These are phyloP conservation scores for Podaxis pistillaris DNA, from an alignment of 768 basidiomycete species.

Conservation along the genomic window DNA sequence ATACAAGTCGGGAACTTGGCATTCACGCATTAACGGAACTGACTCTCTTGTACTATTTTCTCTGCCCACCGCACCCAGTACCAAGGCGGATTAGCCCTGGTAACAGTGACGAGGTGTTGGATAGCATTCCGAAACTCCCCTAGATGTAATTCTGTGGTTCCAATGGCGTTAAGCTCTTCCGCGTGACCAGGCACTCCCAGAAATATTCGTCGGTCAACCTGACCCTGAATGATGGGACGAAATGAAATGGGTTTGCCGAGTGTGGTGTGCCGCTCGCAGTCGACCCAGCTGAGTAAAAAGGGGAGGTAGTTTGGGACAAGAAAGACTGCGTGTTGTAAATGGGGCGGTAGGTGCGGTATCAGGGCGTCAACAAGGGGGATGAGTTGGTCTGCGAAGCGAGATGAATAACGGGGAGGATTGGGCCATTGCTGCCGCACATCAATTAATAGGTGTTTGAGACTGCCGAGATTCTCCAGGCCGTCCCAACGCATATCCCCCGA, in stretches of 20 bases:
- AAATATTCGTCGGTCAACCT: neutral
- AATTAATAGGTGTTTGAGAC: neutral
- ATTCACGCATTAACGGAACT: neutral
- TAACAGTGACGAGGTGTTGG: neutral
- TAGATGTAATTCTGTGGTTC: neutral
- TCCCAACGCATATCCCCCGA: neutral
- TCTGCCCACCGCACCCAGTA: neutral
- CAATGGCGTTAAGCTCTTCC: neutral
- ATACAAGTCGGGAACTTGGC: neutral
- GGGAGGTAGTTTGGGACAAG: slow-evolving; percentile 5
- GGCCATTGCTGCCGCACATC: neutral
- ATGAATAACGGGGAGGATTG: neutral
- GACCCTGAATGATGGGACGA: neutral
- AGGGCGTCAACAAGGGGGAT: neutral
- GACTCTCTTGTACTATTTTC: neutral
- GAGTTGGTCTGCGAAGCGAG: neutral
- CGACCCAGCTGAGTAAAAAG: slow-evolving; percentile 4
- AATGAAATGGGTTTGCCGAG: neutral
- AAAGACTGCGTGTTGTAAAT: neutral
- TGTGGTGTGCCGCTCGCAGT: neutral
- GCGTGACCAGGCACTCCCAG: neutral
- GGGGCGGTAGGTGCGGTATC: neutral
- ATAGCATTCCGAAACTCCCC: neutral
- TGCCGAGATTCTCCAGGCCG: neutral
- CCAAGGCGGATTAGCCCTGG: slow-evolving; percentile 2